Evolutionary conservation across 2,329 filamentous ascomycete species (phyloP).

Genomic region (Penicillium glabrum): DNA sequence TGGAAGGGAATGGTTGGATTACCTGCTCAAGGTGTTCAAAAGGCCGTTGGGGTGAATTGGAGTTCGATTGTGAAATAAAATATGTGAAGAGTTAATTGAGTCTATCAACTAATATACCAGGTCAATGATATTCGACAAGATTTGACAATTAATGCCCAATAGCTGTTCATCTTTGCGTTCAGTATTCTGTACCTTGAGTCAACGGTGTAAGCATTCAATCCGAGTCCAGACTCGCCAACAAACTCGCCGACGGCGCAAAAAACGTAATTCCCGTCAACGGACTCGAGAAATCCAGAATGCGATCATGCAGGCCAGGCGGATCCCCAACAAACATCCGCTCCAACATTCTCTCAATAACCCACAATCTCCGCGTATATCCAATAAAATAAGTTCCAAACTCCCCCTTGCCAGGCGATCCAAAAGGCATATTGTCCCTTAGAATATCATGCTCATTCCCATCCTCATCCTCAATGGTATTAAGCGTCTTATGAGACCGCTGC

Average conservation of each 20-base stretch:
- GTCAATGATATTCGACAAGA: neutral
- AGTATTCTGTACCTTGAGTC: neutral
- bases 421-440: conserved; percentile 62
- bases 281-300: conserved; percentile 56
- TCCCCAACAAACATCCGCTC: conserved; percentile 58
- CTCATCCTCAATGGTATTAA: conserved; percentile 55
- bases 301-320: conserved; percentile 56
- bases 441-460: conserved; percentile 54
- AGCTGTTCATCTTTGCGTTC: too few relatives aligned
- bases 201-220: conserved; percentile 1
- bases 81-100: neutral
- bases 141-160: neutral
- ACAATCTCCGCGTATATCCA: conserved; percentile 53
- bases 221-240: conserved; percentile 33
- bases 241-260: conserved; percentile 50
- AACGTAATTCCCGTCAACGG: conserved; percentile 55
- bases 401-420: conserved; percentile 52
- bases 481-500: conserved; percentile 56
- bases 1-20: conserved; percentile 26
- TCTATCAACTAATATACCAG: too few relatives aligned
- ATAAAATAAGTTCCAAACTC: conserved; percentile 62
- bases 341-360: conserved; percentile 61
- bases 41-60: conserved; percentile 12
- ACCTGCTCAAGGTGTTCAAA: conserved; percentile 12
- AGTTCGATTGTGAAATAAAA: neutral